These are phyloP conservation scores for Diplocarpon rosae DNA, from an alignment of 2,329 filamentous ascomycete species.

Conservation along the genomic window DNA sequence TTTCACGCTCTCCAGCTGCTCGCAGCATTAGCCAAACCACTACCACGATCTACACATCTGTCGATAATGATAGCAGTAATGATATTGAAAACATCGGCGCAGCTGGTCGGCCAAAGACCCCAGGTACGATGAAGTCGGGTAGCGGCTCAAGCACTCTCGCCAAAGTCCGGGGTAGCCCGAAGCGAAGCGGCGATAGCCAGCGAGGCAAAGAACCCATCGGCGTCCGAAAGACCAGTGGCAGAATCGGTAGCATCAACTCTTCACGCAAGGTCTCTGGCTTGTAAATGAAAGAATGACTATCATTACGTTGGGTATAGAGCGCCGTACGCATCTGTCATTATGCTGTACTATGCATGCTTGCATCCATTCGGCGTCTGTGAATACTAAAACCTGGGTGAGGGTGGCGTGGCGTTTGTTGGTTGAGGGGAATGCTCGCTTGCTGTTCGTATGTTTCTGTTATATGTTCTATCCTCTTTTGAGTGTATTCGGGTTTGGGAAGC, in stretches of 20 bases:
- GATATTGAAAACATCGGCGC: slow-evolving; percentile 61
- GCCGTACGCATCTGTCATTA: slow-evolving; percentile 3
- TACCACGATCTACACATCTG: slow-evolving; percentile 52
- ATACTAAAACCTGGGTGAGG: slow-evolving; percentile 9
- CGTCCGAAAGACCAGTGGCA: slow-evolving; percentile 55
- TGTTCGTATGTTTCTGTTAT: no score
- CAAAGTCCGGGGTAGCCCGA: slow-evolving; percentile 53
- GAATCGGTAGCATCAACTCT: slow-evolving; percentile 46
- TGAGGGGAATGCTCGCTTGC: no score
- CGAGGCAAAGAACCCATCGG: slow-evolving; percentile 41
- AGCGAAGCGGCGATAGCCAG: slow-evolving; percentile 39
- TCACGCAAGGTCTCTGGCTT: slow-evolving; percentile 26
- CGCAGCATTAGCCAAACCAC: slow-evolving; percentile 60
- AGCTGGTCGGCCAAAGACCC: slow-evolving; percentile 37
- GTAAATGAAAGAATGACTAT: slow-evolving; percentile 13
- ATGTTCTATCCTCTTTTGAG: slow-evolving; percentile 5
- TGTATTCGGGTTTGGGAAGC: slow-evolving; percentile 3
- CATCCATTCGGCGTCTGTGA: slow-evolving; percentile 18
- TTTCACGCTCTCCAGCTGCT: slow-evolving; percentile 46
- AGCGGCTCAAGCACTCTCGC: slow-evolving; percentile 37
- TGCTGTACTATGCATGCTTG: slow-evolving; percentile 20
- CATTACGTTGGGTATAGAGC: neutral
- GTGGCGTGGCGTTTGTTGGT: slow-evolving; percentile 8
- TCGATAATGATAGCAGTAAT: slow-evolving; percentile 57
- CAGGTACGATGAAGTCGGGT: slow-evolving; percentile 42